phyloP scores from a whole-genome alignment of 768 basidiomycete genomes.

The Lentinula guzmanii region DNA sequence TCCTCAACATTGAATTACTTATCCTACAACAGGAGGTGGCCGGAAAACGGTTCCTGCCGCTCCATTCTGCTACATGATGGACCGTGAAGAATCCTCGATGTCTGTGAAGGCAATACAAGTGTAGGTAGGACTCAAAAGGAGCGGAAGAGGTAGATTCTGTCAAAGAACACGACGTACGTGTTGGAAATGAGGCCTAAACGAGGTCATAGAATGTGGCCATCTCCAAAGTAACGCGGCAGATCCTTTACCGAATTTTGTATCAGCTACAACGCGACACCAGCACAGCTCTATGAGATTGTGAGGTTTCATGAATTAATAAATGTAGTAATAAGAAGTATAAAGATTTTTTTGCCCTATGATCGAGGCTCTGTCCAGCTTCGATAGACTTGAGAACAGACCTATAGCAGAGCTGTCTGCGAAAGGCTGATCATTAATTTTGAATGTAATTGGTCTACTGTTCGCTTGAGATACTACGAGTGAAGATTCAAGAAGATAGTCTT shows the following conservation, averaged over 20 bases:
- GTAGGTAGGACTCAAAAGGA: too few species aligned
- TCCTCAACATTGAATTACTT: too few species aligned
- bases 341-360: not conserved
- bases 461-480: not conserved
- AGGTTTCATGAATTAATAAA: not conserved
- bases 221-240: not conserved
- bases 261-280: not conserved
- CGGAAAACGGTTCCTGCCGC: too few species aligned
- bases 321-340: not conserved
- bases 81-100: too few species aligned
- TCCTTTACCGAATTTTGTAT: not conserved
- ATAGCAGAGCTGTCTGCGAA: not conserved
- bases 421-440: not conserved
- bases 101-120: too few species aligned
- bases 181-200: not conserved
- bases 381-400: too few species aligned
- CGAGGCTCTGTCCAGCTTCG: not conserved
- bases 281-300: not conserved
- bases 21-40: too few species aligned
- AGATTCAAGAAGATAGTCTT: not conserved
- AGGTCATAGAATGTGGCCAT: not conserved
- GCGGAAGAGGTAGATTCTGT: too few species aligned
- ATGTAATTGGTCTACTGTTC: not conserved
- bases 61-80: too few species aligned
- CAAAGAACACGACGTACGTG: not conserved